These are phyloP conservation scores for Coleophoma eucalyptorum DNA, from an alignment of 2,329 filamentous ascomycete genomes.

Conservation along the genomic window DNA sequence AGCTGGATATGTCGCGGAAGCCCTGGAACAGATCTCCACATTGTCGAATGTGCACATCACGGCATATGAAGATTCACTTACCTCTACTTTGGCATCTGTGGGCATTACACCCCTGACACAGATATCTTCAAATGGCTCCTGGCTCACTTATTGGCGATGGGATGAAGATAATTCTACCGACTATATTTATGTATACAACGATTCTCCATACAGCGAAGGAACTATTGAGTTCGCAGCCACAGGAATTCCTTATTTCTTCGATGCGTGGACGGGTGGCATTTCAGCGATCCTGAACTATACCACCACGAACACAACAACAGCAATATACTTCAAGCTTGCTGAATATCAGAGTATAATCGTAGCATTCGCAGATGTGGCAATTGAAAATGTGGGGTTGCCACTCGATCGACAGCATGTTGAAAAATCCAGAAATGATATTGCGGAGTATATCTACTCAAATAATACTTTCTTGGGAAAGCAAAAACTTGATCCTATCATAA, in stretches of 20 bases:
- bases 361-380: slow-evolving; percentile 22
- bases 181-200: slow-evolving; percentile 38
- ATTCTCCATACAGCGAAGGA: slow-evolving; percentile 22
- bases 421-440: neutral
- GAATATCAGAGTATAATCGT: slow-evolving; percentile 36
- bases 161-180: slow-evolving; percentile 21
- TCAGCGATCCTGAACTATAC: slow-evolving; percentile 29
- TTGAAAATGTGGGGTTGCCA: too few species aligned
- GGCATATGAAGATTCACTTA: slow-evolving; percentile 24
- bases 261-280: slow-evolving; percentile 38
- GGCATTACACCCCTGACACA: slow-evolving; percentile 28
- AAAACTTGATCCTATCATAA: slow-evolving; percentile 12
- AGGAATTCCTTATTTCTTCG: slow-evolving; percentile 30
- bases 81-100: slow-evolving; percentile 25
- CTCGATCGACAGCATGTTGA: neutral
- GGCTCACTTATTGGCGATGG: slow-evolving; percentile 33
- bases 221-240: slow-evolving; percentile 25
- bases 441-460: neutral
- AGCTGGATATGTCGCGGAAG: slow-evolving; percentile 10
- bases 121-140: slow-evolving; percentile 24
- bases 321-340: slow-evolving; percentile 30
- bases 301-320: slow-evolving; percentile 20
- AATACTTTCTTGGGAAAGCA: neutral
- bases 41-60: slow-evolving; percentile 31
- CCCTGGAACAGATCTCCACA: slow-evolving; percentile 19